These are phyloP conservation scores for Teratosphaeria nubilosa DNA, from an alignment of 2,329 filamentous ascomycete genomes.

Conservation along the genomic window DNA sequence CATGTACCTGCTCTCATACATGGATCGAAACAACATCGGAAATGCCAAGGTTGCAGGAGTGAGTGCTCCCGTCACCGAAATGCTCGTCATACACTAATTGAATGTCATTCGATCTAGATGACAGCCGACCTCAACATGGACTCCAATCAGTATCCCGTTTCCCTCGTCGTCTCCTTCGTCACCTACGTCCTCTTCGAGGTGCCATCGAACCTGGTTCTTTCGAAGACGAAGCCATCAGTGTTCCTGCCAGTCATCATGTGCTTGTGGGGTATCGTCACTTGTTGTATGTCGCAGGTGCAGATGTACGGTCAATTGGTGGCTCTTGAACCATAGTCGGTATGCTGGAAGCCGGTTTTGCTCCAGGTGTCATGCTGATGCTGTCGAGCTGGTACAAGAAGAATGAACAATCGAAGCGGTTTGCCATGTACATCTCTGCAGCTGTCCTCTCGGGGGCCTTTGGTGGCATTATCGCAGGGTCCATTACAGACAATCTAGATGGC, in stretches of 20 bases:
- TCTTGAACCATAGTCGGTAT: constrained; percentile 47
- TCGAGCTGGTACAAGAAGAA: constrained; percentile 49
- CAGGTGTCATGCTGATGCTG: constrained; percentile 45
- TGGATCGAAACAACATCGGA: constrained; percentile 36
- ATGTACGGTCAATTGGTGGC: constrained; percentile 40
- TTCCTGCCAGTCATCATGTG: constrained; percentile 45
- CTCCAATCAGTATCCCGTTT: constrained; percentile 42
- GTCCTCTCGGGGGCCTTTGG: constrained; percentile 45
- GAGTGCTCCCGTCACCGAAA: not conserved
- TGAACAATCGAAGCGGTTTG: constrained; percentile 44
- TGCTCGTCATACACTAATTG: not conserved
- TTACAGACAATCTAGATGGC: constrained; percentile 28
- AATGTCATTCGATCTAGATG: constrained; percentile 24
- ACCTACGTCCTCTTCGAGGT: constrained; percentile 7
- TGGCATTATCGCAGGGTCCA: constrained; percentile 31
- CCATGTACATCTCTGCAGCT: constrained; percentile 48
- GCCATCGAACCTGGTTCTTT: constrained; percentile 45
- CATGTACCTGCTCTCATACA: constrained; percentile 41
- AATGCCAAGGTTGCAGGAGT: constrained; percentile 37
- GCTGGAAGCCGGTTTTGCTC: constrained; percentile 46
- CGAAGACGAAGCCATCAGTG: constrained; percentile 39
- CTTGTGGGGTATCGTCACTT: constrained; percentile 40
- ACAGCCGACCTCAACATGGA: constrained; percentile 35
- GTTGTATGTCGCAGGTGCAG: constrained; percentile 41
- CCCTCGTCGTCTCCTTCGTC: constrained; percentile 40